Evolutionary conservation across 2,329 filamentous ascomycete species (phyloP).

Genomic region (Mycogone perniciosa): DNA sequence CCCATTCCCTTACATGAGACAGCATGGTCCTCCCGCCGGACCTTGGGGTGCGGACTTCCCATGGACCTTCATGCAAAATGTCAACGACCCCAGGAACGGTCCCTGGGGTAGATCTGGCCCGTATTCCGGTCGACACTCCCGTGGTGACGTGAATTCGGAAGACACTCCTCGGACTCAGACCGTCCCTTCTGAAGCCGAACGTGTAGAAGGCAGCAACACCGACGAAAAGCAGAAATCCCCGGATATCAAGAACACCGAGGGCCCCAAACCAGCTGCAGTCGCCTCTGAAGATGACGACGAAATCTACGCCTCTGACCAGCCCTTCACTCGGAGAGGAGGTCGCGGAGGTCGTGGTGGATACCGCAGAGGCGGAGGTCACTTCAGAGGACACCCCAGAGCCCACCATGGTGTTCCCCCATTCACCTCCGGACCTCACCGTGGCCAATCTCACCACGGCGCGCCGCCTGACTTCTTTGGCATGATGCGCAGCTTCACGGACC

Average conservation of each 20-base stretch:
- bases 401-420: slow-evolving; percentile 19
- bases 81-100: slow-evolving; percentile 11
- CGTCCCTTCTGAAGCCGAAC: slow-evolving; percentile 13
- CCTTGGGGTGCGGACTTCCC: not conserved
- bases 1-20: not conserved
- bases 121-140: slow-evolving; percentile 8
- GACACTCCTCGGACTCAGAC: not conserved
- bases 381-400: slow-evolving; percentile 20
- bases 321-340: slow-evolving; percentile 9
- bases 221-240: slow-evolving; percentile 31
- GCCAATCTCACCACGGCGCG: not conserved
- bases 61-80: slow-evolving; percentile 2
- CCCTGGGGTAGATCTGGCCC: slow-evolving; percentile 9
- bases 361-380: slow-evolving; percentile 16
- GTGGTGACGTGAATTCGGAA: slow-evolving; percentile 1
- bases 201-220: slow-evolving; percentile 18
- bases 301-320: slow-evolving; percentile 16
- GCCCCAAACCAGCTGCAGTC: slow-evolving; percentile 28
- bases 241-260: slow-evolving; percentile 26
- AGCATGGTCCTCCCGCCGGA: slow-evolving; percentile 5
- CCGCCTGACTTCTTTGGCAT: slow-evolving; percentile 34
- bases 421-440: not conserved
- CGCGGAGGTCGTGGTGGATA: slow-evolving; percentile 4
- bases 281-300: slow-evolving; percentile 25
- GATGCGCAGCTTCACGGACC: slow-evolving; percentile 33